phyloP scores from a whole-genome alignment of 2,329 filamentous ascomycete genomes.

The Ophiostoma montium region DNA sequence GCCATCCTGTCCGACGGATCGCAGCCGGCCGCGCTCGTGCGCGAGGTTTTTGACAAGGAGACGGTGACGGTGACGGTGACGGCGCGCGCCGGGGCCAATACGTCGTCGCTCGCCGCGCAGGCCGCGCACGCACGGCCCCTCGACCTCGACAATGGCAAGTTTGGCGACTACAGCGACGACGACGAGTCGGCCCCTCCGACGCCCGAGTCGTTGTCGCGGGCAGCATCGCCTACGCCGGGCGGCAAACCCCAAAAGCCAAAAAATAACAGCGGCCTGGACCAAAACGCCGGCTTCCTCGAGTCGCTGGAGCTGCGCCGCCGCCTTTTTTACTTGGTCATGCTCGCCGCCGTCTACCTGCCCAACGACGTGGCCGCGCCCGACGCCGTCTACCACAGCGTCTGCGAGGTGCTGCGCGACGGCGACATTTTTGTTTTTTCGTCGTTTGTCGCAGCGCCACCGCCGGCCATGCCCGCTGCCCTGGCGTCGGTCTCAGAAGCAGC shows the following conservation, averaged over 20 bases:
- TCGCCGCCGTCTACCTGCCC: conserved; percentile 32
- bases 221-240: conserved; percentile 27
- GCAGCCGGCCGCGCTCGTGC: conserved; percentile 2
- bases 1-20: conserved; percentile 55
- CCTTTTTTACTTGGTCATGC: conserved; percentile 42
- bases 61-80: no score
- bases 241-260: conserved; percentile 20
- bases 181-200: conserved; percentile 36
- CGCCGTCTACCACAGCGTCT: conserved; percentile 45
- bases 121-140: background rate
- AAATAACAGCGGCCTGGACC: conserved; percentile 19
- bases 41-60: conserved; percentile 49
- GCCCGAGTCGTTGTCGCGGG: conserved; percentile 28
- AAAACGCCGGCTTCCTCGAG: conserved; percentile 24
- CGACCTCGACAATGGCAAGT: conserved; percentile 43
- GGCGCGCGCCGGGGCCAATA: background rate
- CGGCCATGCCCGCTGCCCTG: background rate
- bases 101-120: background rate
- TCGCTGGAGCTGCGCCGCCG: conserved; percentile 49
- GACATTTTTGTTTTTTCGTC: conserved; percentile 43
- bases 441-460: conserved; percentile 25
- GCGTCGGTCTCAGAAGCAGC: background rate
- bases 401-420: conserved; percentile 39
- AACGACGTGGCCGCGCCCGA: conserved; percentile 24
- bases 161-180: conserved; percentile 46